Evolutionary conservation across 345 rosid genomes (phyloP).

Genomic region (Dovyalis caffra): DNA sequence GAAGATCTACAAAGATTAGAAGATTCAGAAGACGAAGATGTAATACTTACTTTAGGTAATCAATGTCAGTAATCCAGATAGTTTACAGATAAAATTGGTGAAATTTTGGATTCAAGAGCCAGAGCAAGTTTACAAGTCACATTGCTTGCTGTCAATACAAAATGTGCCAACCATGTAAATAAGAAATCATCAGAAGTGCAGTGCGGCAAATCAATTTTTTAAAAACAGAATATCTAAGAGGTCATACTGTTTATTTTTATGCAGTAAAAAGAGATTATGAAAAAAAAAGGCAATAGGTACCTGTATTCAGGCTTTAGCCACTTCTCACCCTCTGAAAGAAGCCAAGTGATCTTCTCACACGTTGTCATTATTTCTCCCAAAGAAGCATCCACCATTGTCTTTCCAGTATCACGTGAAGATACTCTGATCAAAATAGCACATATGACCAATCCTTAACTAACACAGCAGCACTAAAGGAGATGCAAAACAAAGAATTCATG

Average conservation of each 20-base stretch:
- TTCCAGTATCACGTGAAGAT: conserved; percentile 97
- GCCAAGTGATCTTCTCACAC: conserved; percentile 99
- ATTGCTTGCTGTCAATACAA: neutral
- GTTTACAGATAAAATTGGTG: neutral
- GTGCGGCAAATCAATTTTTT: neutral
- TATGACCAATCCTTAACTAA: neutral
- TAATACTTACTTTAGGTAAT: neutral
- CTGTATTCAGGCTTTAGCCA: conserved; percentile 95
- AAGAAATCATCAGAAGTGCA: neutral
- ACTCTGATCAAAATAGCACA: conserved; percentile 47
- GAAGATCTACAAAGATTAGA: conserved; percentile 53
- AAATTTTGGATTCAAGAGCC: neutral
- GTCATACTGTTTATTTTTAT: neutral
- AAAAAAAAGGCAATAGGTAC: conserved; percentile 33
- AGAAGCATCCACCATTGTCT: conserved; percentile 98
- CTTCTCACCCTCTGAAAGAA: conserved; percentile 93
- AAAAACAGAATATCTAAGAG: neutral
- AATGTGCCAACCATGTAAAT: neutral
- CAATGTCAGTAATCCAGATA: neutral
- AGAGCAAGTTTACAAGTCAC: neutral
- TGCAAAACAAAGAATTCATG: conserved; percentile 1
- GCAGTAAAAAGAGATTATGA: neutral
- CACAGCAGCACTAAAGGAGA: neutral
- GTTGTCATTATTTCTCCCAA: conserved; percentile 99
- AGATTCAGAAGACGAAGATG: neutral